Conservation (phyloP, 306 rosid species). For the Canavalia gladiata region DNA sequence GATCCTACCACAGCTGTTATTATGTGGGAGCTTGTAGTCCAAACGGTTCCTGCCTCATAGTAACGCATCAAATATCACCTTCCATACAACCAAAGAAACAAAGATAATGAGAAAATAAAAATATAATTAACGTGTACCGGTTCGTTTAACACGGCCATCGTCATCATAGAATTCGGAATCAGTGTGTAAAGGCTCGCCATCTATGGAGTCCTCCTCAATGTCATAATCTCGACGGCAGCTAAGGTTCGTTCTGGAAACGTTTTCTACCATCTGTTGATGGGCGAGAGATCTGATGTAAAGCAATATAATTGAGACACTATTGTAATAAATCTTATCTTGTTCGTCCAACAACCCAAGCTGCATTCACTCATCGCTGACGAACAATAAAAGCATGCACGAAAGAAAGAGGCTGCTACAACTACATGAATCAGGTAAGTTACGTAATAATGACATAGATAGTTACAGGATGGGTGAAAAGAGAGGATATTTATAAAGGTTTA, state of each 20-base stretch:
- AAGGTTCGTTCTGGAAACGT: constrained; percentile 43
- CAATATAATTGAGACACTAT: constrained; percentile 8
- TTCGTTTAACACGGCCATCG: constrained; percentile 61
- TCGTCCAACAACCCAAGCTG: background rate
- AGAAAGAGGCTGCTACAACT: background rate
- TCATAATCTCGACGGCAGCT: constrained; percentile 43
- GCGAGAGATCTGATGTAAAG: constrained; percentile 9
- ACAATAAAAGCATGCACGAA: constrained; percentile 26
- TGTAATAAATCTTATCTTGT: background rate
- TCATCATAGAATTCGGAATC: constrained; percentile 50
- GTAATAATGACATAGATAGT: constrained; percentile 1
- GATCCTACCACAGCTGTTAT: constrained; percentile 78
- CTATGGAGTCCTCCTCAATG: constrained; percentile 42
- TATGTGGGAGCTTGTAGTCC: constrained; percentile 75
- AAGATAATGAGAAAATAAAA: background rate
- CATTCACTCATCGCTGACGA: constrained; percentile 23
- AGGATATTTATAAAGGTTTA: constrained; percentile 11
- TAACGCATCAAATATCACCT: constrained; percentile 23
- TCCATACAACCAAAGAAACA: constrained; percentile 33
- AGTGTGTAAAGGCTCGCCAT: constrained; percentile 12
- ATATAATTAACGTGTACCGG: constrained; percentile 47
- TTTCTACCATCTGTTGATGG: constrained; percentile 53
- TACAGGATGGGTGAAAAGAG: background rate
- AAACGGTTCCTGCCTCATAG: constrained; percentile 55
- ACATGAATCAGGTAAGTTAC: constrained; percentile 24